Conservation (phyloP, 2,329 filamentous ascomycete species). For the Alternaria gansuensis region DNA sequence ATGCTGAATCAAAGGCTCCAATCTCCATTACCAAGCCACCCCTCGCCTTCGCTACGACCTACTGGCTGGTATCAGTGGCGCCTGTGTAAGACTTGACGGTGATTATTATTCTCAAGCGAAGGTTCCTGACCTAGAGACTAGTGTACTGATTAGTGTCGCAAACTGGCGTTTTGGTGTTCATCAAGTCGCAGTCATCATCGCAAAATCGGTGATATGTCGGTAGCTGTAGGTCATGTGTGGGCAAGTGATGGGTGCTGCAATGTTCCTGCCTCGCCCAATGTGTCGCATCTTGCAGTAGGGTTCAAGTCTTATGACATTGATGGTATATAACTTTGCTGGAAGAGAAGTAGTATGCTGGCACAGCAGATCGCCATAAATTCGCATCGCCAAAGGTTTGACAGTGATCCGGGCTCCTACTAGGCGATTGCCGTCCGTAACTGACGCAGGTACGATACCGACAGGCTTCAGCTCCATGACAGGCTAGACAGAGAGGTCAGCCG, state of each 20-base stretch:
- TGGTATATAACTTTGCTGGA: not conserved
- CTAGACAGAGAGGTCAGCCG: constrained; percentile 6
- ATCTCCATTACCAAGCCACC: not conserved
- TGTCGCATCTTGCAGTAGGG: constrained; percentile 5
- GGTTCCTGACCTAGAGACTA: not conserved
- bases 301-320: not conserved
- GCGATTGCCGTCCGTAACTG: not conserved
- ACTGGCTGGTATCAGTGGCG: constrained; percentile 14
- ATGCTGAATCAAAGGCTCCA: not conserved
- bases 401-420: not conserved
- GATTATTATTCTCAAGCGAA: not conserved
- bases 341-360: constrained; percentile 2
- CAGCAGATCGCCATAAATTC: constrained; percentile 6
- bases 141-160: not conserved
- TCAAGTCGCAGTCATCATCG: not conserved
- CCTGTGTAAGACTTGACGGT: constrained; percentile 12
- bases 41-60: not conserved
- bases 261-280: not conserved
- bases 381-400: not conserved
- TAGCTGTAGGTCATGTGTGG: not conserved
- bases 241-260: not conserved
- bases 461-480: not conserved
- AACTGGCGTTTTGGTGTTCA: constrained; percentile 4
- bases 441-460: constrained; percentile 17
- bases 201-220: not conserved